Evolutionary conservation across 495 filamentous ascomycete species (phyloP), one percentile per base, ranked within the genome.

Genomic region (Bacidia gigantensis): DNA sequence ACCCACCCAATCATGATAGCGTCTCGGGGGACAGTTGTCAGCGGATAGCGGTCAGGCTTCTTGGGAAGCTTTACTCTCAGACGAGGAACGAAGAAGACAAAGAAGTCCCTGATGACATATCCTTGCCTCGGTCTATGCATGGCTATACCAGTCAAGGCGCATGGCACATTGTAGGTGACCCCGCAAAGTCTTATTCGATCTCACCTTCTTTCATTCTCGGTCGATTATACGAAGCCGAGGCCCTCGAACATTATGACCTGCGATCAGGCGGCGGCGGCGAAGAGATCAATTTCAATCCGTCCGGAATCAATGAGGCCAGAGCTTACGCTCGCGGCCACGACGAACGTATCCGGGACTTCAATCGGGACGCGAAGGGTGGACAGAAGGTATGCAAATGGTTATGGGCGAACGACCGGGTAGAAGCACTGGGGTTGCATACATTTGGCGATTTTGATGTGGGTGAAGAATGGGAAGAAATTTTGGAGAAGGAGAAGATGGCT

Each of bases 221-320:
- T 17, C 55, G 55, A 0, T 32, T 57, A 11, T 49, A 57, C 43
- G 55, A 57, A 43, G 3, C 10, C 21, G 29, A 39, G 25, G 55
- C 55, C 11, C 2, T 57, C 2, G 11, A 20, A n/a, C 25, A 20
- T 17, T 50, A 50, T 21, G 45, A 25, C 45, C 18, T 48, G 18
- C 42, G 9, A 11, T 9, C 2, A 1, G 5, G 10, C 20, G n/a
- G 20, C 0, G 14, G 7, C 26, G 3, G 2, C 47, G 17, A 35
- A 17, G 3, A n/a, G 12, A 17, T 25, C 2, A n/a, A 11, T 11
- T n/a, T 21, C 18, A 17, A 35, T 9, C n/a, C 0, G 25, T 38
- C 25, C 7, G 14, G 9, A 44, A n/a, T 50, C 3, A 9, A 35
- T 17, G 11, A 20, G 10, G 47, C 24, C 17, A 12, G 47, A 26